phyloP scores from a whole-genome alignment of 75 land plant genomes.

The Cryptomeria japonica region DNA sequence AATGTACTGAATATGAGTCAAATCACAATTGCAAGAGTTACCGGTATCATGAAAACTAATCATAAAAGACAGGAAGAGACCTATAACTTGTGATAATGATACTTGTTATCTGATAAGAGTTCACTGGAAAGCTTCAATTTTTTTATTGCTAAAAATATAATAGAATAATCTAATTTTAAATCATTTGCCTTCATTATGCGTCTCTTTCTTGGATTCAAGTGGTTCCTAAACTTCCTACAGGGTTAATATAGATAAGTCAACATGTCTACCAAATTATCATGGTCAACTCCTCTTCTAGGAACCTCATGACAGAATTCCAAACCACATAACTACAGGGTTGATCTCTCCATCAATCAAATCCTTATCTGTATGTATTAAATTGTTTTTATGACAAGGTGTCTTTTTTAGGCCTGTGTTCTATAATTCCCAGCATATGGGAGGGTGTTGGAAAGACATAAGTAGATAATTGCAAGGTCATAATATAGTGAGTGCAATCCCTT shows the following conservation, averaged over 20 bases:
- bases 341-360: neutral
- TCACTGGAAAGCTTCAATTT: neutral
- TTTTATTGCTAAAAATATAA: neutral
- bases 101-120: neutral
- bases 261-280: neutral
- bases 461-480: no score
- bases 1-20: neutral
- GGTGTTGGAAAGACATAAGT: no score
- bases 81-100: neutral
- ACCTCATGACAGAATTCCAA: neutral
- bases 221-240: neutral
- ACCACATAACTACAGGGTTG: neutral
- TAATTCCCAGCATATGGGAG: no score
- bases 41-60: neutral
- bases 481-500: no score
- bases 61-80: neutral
- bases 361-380: no score
- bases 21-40: neutral
- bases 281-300: neutral
- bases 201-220: neutral
- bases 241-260: neutral
- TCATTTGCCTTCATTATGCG: neutral
- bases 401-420: no score
- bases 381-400: no score
- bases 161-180: neutral